Base-by-base conservation (phyloP, 805 yeast species). In the Lipomyces sp. region DNA sequence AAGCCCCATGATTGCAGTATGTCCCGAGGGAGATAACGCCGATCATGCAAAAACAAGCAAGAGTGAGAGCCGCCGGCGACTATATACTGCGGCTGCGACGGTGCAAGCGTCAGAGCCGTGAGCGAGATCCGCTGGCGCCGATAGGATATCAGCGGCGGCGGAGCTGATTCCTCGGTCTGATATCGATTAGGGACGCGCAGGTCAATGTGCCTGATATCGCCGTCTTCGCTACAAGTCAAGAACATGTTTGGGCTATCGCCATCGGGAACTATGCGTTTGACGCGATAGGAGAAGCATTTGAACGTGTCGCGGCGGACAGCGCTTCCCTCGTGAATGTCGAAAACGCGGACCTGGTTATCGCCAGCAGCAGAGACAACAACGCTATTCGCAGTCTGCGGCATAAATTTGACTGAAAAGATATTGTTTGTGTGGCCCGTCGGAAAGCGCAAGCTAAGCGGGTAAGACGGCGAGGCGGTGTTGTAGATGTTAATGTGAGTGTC, bases 141-240 rank as follows among this genome's bases (percentile, higher is more conserved):
- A 29, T 57, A 57, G 3, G 55, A 50, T 4, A 57, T 42, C 37
- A 57, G 31, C 1, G 56, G 56, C 14, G 57, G 44, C 5, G 49
- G 33, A 5, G 57, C 43, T 6, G 31, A 26, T 8, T 39, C 38
- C 8, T 23, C 16, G 2, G 45, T 16, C 26, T 33, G 34, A 19
- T 44, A 45, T 4, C 43, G 54, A 10, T 42, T 43, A 2, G 61
- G 55, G 10, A 39, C 37, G 7, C 61, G 54, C 3, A 56, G 46
- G 42, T 57, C 61, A 36, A 56, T 39, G 10, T 56, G 57, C 11
- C 61, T 51, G 13, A 56, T 48, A 26, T 49, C 53, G 39, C 59
- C 52, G 21, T 51, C 56, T 38, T 50, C 55, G 38, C 55, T 49
- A 32, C 57, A 52, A 8, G 55, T 33, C 19, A 49, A 33, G 34